phyloP scores from a whole-genome alignment of 345 rosid genomes.

The Aurinia saxatilis region DNA sequence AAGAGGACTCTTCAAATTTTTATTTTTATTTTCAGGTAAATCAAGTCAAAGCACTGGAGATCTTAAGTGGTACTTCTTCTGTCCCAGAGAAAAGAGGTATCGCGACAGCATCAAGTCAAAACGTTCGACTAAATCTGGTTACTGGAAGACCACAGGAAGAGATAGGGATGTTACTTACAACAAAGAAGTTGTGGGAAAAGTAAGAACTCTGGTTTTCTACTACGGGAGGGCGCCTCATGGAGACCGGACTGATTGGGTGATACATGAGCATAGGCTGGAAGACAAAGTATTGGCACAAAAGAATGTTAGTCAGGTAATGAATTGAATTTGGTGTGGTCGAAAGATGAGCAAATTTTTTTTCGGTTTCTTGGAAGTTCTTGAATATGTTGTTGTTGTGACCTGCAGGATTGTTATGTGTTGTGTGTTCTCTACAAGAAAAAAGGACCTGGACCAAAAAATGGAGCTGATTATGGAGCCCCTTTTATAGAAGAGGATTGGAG shows the following conservation, averaged over 20 bases:
- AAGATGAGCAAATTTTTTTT: neutral
- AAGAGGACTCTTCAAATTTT: neutral
- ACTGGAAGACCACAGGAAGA: conserved; percentile 78
- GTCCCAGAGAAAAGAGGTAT: conserved; percentile 60
- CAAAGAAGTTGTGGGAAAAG: conserved; percentile 44
- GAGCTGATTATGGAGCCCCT: conserved; percentile 77
- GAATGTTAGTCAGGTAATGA: conserved; percentile 32
- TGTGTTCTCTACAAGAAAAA: conserved; percentile 54
- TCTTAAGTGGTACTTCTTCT: conserved; percentile 79
- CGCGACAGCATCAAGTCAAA: conserved; percentile 35
- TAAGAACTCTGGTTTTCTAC: conserved; percentile 56
- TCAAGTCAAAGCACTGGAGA: conserved; percentile 43
- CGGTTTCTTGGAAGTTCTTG: neutral
- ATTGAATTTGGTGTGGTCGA: neutral
- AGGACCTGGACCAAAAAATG: conserved; percentile 66
- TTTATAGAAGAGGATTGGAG: conserved; percentile 75
- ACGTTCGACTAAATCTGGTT: conserved; percentile 52
- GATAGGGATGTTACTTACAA: conserved; percentile 47
- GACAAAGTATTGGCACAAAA: conserved; percentile 31
- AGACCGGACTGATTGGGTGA: conserved; percentile 78
- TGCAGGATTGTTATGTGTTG: conserved; percentile 51
- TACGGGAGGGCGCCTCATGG: conserved; percentile 43
- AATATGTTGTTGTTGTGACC: neutral
- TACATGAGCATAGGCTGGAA: conserved; percentile 66
- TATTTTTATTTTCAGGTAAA: conserved; percentile 18